These are phyloP conservation scores for Cercospora janseana DNA, from an alignment of 2,329 filamentous ascomycete species.

Conservation along the genomic window DNA sequence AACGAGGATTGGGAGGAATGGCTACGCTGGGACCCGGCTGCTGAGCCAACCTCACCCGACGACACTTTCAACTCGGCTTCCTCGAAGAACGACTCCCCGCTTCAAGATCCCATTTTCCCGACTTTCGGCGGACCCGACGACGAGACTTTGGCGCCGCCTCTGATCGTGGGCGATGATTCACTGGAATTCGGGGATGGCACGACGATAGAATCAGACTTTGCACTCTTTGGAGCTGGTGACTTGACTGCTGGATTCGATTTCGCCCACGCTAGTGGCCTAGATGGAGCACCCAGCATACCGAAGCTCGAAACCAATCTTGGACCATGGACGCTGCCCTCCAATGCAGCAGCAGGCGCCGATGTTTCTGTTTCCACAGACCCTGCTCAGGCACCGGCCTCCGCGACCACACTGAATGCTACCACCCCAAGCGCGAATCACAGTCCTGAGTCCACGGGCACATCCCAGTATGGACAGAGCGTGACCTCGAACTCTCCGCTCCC, in stretches of 20 bases:
- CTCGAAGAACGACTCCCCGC: constrained; percentile 39
- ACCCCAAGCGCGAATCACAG: constrained; percentile 34
- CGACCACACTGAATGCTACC: constrained; percentile 21
- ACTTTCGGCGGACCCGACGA: constrained; percentile 28
- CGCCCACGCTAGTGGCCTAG: constrained; percentile 23
- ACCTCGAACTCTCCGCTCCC: constrained; percentile 36
- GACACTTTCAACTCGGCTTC: constrained; percentile 37
- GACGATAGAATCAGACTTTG: constrained; percentile 21
- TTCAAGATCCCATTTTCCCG: constrained; percentile 35
- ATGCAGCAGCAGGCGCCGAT: constrained; percentile 20
- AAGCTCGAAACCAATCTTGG: constrained; percentile 30
- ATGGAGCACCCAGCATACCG: constrained; percentile 22
- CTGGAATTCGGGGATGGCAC: constrained; percentile 29
- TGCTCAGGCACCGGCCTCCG: constrained; percentile 20
- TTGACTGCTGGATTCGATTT: constrained; percentile 34
- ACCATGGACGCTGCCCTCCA: constrained; percentile 30
- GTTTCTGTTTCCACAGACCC: constrained; percentile 27
- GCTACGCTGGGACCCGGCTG: constrained; percentile 49
- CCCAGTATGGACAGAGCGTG: constrained; percentile 33
- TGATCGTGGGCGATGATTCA: constrained; percentile 37
- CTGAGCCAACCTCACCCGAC: constrained; percentile 37
- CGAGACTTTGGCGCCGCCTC: constrained; percentile 33
- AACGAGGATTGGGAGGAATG: constrained; percentile 48
- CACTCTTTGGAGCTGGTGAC: constrained; percentile 32
- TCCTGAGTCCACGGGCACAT: constrained; percentile 31